Evolutionary conservation across 805 yeast genomes (phyloP).

Genomic region (Priceomyces haplophilus): DNA sequence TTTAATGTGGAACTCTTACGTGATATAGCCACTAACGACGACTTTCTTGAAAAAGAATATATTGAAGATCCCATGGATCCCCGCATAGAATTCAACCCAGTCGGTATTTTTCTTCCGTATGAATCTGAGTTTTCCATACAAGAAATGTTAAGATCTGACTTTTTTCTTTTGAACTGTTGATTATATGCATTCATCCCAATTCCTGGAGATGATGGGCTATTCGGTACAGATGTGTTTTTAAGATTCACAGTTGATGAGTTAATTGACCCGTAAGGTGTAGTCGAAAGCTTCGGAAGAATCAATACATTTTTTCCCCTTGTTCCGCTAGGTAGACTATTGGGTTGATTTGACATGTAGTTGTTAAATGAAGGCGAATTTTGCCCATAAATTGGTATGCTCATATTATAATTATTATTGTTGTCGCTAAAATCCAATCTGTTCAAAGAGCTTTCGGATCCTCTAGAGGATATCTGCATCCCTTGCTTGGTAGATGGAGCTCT

Average conservation of each 20-base stretch:
- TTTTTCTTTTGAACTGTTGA: constrained; percentile 42
- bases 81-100: constrained; percentile 13
- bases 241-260: constrained; percentile 8
- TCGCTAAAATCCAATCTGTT: constrained; percentile 3
- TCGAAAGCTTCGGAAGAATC: constrained; percentile 39
- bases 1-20: constrained; percentile 9
- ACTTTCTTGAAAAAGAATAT: constrained; percentile 15
- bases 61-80: constrained; percentile 10
- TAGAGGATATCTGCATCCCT: background rate
- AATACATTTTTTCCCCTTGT: constrained; percentile 35
- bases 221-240: constrained; percentile 30
- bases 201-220: constrained; percentile 23
- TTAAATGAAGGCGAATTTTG: constrained; percentile 3
- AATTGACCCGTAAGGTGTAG: constrained; percentile 14
- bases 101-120: constrained; percentile 17
- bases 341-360: constrained; percentile 3
- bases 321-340: constrained; percentile 4
- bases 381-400: constrained; percentile 7
- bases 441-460: constrained; percentile 2
- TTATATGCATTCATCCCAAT: constrained; percentile 12
- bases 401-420: constrained; percentile 1
- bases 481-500: constrained; percentile 12
- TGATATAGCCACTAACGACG: constrained; percentile 15
- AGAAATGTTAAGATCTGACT: constrained; percentile 33
- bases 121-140: constrained; percentile 21